These are phyloP conservation scores for Picea sitchensis DNA, from an alignment of 75 land plant species.

Conservation along the genomic window DNA sequence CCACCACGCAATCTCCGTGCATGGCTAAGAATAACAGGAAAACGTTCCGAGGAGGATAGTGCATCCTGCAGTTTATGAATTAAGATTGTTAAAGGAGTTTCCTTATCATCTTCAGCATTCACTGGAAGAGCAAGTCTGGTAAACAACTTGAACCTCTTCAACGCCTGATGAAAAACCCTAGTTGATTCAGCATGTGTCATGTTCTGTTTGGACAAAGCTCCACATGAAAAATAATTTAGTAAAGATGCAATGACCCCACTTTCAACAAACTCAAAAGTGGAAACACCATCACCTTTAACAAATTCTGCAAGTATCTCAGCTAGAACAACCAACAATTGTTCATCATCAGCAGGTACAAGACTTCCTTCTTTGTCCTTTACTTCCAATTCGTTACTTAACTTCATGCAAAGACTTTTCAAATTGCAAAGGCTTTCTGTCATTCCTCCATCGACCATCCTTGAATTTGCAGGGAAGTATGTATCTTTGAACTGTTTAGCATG, in stretches of 20 bases:
- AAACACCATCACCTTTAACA: slow-evolving; percentile 40
- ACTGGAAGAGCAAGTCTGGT: slow-evolving; percentile 17
- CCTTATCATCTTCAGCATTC: slow-evolving; percentile 8
- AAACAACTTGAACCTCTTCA: slow-evolving; percentile 43
- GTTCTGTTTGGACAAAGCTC: slow-evolving; percentile 13
- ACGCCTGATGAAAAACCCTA: slow-evolving; percentile 4
- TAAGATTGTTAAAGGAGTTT: slow-evolving; percentile 34
- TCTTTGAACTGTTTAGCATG: slow-evolving; percentile 47
- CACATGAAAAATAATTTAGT: slow-evolving; percentile 45
- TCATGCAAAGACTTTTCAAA: slow-evolving; percentile 39
- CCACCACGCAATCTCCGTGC: slow-evolving; percentile 16
- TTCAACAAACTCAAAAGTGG: slow-evolving; percentile 78
- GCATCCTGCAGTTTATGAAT: slow-evolving; percentile 60
- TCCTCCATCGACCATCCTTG: slow-evolving; percentile 13
- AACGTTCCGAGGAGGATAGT: slow-evolving; percentile 55
- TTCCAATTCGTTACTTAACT: slow-evolving; percentile 26
- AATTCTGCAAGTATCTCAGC: slow-evolving; percentile 40
- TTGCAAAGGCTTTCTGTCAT: slow-evolving; percentile 37
- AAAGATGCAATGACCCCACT: slow-evolving; percentile 69
- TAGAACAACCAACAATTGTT: slow-evolving; percentile 30
- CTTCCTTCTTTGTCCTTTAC: slow-evolving; percentile 2
- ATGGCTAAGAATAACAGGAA: slow-evolving; percentile 53
- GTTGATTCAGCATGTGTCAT: neutral
- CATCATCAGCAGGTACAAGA: slow-evolving; percentile 18
- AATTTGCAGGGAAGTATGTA: slow-evolving; percentile 31